Percentiles rank a stretch among this genome's conserved stretches.
phyloP scores from a whole-genome alignment of 1,139 yeast genomes.

The Entelexis sorbosivorans region DNA sequence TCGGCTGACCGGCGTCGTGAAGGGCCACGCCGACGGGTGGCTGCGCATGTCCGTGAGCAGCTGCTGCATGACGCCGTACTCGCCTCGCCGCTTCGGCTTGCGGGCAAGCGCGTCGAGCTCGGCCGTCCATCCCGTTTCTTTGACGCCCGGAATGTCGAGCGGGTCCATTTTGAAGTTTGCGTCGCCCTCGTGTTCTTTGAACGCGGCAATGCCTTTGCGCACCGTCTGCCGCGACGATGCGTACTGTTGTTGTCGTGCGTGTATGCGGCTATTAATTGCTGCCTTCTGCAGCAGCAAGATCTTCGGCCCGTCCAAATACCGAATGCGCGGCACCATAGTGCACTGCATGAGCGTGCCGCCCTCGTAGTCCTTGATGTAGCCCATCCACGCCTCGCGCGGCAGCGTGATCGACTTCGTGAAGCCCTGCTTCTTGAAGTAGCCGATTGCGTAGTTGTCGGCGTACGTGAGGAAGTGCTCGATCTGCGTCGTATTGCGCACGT shows the following conservation, averaged over 20 bases:
- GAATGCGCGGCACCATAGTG: constrained; percentile 73
- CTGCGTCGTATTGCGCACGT: constrained; percentile 79
- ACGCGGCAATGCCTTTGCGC: constrained; percentile 52
- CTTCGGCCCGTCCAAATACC: constrained; percentile 83
- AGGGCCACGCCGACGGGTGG: constrained; percentile 99
- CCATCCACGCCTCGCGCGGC: constrained; percentile 89
- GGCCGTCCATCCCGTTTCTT: constrained; percentile 95
- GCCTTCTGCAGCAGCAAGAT: constrained; percentile 80
- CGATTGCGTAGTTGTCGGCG: constrained; percentile 98
- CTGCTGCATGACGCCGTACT: constrained; percentile 86
- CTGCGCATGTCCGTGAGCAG: constrained; percentile 77
- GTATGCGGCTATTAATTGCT: constrained; percentile 75
- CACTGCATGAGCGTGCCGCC: constrained; percentile 99
- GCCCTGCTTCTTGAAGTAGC: constrained; percentile 95
- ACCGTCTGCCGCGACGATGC: constrained; percentile 42
- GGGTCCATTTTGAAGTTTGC: constrained; percentile 45
- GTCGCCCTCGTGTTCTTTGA: constrained; percentile 39
- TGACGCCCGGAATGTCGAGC: constrained; percentile 69
- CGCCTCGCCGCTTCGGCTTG: constrained; percentile 89
- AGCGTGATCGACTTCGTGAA: constrained; percentile 88
- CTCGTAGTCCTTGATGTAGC: constrained; percentile 95
- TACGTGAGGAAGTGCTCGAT: constrained; percentile 83
- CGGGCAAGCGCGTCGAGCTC: constrained; percentile 97
- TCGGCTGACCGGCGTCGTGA: constrained; percentile 79
- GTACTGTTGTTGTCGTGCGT: constrained; percentile 37